phyloP scores from a whole-genome alignment of 441 rosid species.

The Adansonia madagascariensis region DNA sequence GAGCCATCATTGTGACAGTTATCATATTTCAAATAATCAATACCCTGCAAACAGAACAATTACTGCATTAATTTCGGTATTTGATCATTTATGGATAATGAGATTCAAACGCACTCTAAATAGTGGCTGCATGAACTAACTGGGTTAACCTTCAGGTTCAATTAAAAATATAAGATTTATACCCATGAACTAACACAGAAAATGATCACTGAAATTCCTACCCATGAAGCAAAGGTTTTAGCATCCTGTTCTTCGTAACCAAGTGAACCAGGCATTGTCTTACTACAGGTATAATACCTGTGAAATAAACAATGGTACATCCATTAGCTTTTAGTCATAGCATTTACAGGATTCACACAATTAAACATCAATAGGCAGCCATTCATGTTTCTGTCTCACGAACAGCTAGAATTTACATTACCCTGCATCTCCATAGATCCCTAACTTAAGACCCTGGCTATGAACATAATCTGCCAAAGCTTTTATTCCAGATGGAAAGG shows the following conservation, averaged over 20 bases:
- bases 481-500: conserved; percentile 67
- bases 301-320: conserved; percentile 13
- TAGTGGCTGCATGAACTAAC: neutral
- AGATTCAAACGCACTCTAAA: no score
- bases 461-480: conserved; percentile 74
- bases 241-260: conserved; percentile 79
- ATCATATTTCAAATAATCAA: conserved; percentile 81
- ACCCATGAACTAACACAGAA: neutral
- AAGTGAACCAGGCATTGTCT: conserved; percentile 74
- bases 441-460: conserved; percentile 71
- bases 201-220: conserved; percentile 24
- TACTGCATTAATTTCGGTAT: neutral
- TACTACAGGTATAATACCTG: conserved; percentile 71
- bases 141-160: neutral
- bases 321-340: neutral
- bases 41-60: conserved; percentile 48
- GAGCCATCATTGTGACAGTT: conserved; percentile 60
- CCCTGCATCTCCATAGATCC: conserved; percentile 76
- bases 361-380: neutral
- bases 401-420: conserved; percentile 24
- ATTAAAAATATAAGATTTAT: neutral
- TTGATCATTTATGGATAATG: no score
- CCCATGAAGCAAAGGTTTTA: conserved; percentile 79
- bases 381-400: neutral
- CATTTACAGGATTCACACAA: neutral